These are phyloP conservation scores for Cryphonectria parasitica DNA, from an alignment of 2,329 filamentous ascomycete genomes.

Conservation along the genomic window DNA sequence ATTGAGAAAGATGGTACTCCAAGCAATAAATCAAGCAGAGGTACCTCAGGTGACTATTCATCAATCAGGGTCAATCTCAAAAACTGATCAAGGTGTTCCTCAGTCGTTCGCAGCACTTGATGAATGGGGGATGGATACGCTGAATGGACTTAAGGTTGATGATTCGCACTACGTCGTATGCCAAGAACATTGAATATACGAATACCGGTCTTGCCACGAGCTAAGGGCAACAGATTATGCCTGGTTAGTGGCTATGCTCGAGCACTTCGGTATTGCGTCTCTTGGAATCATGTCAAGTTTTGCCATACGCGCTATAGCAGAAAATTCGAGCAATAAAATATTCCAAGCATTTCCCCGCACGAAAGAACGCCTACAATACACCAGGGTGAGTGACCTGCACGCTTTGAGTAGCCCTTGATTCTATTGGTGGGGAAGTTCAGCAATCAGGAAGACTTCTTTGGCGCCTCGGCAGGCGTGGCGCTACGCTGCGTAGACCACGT, in stretches of 20 bases:
- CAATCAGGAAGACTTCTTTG: background rate
- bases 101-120: background rate
- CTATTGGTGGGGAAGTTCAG: background rate
- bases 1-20: background rate
- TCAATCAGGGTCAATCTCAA: background rate
- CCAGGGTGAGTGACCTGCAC: background rate
- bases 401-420: background rate
- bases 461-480: conserved; percentile 10
- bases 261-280: background rate
- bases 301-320: background rate
- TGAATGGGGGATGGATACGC: background rate
- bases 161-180: background rate
- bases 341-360: background rate
- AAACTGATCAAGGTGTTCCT: background rate
- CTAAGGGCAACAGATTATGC: background rate
- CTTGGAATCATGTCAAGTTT: background rate
- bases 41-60: background rate
- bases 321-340: background rate
- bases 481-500: background rate
- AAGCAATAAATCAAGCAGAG: background rate
- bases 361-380: background rate
- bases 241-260: background rate
- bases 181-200: background rate
- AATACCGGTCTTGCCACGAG: background rate
- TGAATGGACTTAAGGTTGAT: background rate